Evolutionary conservation across 257 asterid species (phyloP).

Genomic region (Nemophila menziesii): DNA sequence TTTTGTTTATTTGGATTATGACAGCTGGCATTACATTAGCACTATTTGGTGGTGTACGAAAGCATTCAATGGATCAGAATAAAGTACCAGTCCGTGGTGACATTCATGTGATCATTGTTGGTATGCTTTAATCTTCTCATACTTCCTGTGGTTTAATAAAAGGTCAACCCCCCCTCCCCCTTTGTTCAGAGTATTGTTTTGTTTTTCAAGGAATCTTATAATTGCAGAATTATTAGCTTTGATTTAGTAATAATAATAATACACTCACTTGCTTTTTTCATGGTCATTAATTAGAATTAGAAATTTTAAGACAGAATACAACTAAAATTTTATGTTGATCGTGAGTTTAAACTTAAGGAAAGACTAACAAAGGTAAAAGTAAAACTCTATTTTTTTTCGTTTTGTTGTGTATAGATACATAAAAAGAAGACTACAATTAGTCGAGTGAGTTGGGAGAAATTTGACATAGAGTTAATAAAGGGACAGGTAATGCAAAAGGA

Average conservation of each 20-base stretch:
- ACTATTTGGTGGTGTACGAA: conserved; percentile 83
- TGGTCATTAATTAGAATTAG: no score
- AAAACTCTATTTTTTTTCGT: conserved; percentile 1
- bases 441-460: conserved; percentile 53
- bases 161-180: no score
- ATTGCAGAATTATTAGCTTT: no score
- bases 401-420: conserved; percentile 40
- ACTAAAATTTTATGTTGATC: no score
- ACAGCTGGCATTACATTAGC: conserved; percentile 84
- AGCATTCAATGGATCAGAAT: conserved; percentile 92
- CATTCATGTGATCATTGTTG: conserved; percentile 83
- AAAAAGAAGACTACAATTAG: conserved; percentile 38
- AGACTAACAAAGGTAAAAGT: conserved; percentile 39
- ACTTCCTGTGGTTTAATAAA: no score
- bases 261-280: no score
- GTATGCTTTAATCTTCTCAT: conserved; percentile 24
- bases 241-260: no score
- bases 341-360: conserved; percentile 62
- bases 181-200: no score
- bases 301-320: no score
- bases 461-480: conserved; percentile 34
- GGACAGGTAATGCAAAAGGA: conserved; percentile 26
- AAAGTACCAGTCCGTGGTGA: conserved; percentile 99
- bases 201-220: no score
- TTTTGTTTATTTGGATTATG: not conserved